Evolutionary conservation across 345 rosid genomes (phyloP).

Genomic region (Microthlaspi erraticum): DNA sequence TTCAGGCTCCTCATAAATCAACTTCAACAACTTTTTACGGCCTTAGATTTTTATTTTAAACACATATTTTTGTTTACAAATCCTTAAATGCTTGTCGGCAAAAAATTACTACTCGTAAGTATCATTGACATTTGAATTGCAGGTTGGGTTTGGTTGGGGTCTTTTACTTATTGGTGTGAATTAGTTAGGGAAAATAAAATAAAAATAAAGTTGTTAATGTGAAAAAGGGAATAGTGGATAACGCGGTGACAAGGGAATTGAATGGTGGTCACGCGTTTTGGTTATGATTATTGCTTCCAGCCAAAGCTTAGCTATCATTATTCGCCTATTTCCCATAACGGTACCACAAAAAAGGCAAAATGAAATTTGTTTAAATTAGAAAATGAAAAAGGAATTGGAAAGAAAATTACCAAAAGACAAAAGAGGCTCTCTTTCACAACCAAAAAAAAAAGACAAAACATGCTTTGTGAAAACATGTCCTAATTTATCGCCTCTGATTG

Average conservation of each 20-base stretch:
- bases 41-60: slow-evolving; percentile 2
- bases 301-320: slow-evolving; percentile 48
- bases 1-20: slow-evolving; percentile 21
- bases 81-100: not conserved
- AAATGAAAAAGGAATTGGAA: not conserved
- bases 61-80: not conserved
- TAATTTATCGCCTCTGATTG: slow-evolving; percentile 34
- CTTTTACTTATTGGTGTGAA: not conserved
- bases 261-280: slow-evolving; percentile 53
- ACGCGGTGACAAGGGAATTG: slow-evolving; percentile 32
- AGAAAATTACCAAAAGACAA: slow-evolving; percentile 28
- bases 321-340: slow-evolving; percentile 29
- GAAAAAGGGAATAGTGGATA: slow-evolving; percentile 16
- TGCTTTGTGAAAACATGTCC: slow-evolving; percentile 4
- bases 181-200: not conserved
- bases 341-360: slow-evolving; percentile 18
- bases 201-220: not conserved
- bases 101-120: not conserved
- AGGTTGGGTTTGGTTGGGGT: not conserved
- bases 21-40: slow-evolving; percentile 28
- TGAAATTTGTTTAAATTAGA: not conserved
- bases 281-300: slow-evolving; percentile 54
- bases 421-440: not conserved
- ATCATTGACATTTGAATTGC: slow-evolving; percentile 1
- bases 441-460: slow-evolving; percentile 16